Evolutionary conservation across 768 basidiomycete species (phyloP).

Genomic region (Hydnum rufescens): DNA sequence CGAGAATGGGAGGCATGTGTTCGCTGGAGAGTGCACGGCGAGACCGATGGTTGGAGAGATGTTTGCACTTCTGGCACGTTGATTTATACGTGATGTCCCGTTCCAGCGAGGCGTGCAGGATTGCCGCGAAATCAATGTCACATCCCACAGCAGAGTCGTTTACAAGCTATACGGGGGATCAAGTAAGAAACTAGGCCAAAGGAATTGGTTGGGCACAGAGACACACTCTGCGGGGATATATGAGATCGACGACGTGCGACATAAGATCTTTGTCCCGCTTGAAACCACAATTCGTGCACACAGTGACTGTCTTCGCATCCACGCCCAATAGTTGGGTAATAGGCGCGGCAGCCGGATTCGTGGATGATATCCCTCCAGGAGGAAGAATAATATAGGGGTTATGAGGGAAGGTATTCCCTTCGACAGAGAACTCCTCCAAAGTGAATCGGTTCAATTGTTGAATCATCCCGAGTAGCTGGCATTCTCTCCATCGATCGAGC

Average conservation of each 20-base stretch:
- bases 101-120: conserved; percentile 56
- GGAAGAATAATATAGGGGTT: conserved; percentile 34
- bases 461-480: conserved; percentile 76
- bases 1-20: conserved; percentile 65
- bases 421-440: conserved; percentile 60
- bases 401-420: conserved; percentile 42
- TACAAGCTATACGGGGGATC: too few species aligned
- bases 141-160: too few species aligned
- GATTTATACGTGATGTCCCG: conserved; percentile 75
- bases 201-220: not conserved
- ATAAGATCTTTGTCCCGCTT: conserved; percentile 55
- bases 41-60: conserved; percentile 51
- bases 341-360: conserved; percentile 29
- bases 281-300: conserved; percentile 55
- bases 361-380: not conserved
- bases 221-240: conserved; percentile 67
- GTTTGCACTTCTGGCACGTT: conserved; percentile 67
- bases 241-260: conserved; percentile 68
- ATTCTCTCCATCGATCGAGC: conserved; percentile 51
- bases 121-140: conserved; percentile 18
- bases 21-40: conserved; percentile 40
- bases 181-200: not conserved
- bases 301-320: conserved; percentile 51
- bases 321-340: conserved; percentile 76
- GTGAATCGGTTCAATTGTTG: conserved; percentile 92